Conservation (phyloP, 2,329 filamentous ascomycete genomes). For the Talaromyces piceae region DNA sequence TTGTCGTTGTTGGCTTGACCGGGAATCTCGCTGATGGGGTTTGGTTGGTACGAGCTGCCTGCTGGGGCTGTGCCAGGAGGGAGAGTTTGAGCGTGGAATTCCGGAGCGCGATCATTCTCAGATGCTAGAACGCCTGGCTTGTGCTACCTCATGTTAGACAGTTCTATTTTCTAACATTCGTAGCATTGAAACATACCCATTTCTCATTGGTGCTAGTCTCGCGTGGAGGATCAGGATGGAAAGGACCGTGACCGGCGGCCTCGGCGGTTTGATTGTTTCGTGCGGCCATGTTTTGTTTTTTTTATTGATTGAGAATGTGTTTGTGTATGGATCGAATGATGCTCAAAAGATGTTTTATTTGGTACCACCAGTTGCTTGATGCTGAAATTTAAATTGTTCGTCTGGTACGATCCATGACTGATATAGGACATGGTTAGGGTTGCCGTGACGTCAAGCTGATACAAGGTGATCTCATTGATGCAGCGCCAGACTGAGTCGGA, state of each 20-base stretch:
- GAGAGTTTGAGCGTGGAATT: conserved; percentile 56
- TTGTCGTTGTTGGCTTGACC: conserved; percentile 35
- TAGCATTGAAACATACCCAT: conserved; percentile 3
- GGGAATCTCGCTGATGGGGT: conserved; percentile 29
- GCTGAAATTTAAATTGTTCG: no score
- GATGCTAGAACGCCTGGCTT: conserved; percentile 54
- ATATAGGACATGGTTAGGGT: conserved; percentile 1
- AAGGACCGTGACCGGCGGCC: conserved; percentile 3
- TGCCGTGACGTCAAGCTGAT: conserved; percentile 19
- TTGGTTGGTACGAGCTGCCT: conserved; percentile 41
- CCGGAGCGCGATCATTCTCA: conserved; percentile 48
- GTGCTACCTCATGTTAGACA: conserved; percentile 45
- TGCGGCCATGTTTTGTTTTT: conserved; percentile 1
- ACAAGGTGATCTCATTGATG: conserved; percentile 6
- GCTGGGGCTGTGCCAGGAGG: conserved; percentile 58
- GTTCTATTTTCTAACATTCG: no score
- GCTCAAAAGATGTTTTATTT: background rate
- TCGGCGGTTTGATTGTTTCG: conserved; percentile 5
- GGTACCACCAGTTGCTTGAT: no score
- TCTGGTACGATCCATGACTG: background rate
- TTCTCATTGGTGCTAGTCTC: background rate
- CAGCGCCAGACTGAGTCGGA: background rate
- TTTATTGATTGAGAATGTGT: background rate
- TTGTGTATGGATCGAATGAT: no score
- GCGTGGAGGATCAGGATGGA: conserved; percentile 9